Percentiles rank a stretch among this genome's conserved stretches.
Evolutionary conservation across 2,329 filamentous ascomycete species (phyloP).

Genomic region (Fusarium incarnatum): DNA sequence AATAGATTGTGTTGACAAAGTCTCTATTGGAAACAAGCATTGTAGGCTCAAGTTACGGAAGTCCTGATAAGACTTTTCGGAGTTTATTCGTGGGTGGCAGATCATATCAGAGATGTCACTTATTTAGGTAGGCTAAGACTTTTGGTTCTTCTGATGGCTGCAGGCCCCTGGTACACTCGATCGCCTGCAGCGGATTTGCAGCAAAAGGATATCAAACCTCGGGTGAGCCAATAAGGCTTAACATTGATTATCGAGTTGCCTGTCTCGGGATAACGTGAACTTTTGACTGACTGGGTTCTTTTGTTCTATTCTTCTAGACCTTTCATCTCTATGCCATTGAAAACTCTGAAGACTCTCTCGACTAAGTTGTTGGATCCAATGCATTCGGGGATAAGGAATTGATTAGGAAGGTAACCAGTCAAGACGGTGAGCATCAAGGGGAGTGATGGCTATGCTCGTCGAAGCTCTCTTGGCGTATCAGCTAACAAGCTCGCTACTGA

Average conservation of each 20-base stretch:
- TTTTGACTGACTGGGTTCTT: constrained; percentile 18
- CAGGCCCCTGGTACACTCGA: constrained; percentile 30
- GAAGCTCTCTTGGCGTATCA: constrained; percentile 2
- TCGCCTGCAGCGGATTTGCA: constrained; percentile 36
- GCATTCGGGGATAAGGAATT: background rate
- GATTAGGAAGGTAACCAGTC: constrained; percentile 8
- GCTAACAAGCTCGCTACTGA: constrained; percentile 1
- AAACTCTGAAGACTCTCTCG: constrained; percentile 15
- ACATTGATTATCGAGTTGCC: constrained; percentile 36
- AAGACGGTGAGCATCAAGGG: background rate
- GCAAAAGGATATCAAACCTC: constrained; percentile 29
- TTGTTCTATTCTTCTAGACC: constrained; percentile 30
- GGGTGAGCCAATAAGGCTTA: constrained; percentile 20
- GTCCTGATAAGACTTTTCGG: background rate
- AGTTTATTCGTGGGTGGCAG: background rate
- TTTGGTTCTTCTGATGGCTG: constrained; percentile 10
- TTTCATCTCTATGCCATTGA: constrained; percentile 10
- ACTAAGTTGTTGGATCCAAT: background rate
- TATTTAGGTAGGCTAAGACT: background rate
- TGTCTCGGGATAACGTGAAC: constrained; percentile 34
- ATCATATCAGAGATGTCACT: background rate
- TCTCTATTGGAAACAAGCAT: background rate
- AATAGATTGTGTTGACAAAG: background rate
- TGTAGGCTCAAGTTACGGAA: background rate
- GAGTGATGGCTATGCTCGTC: background rate